Evolutionary conservation across 805 yeast genomes (phyloP), one percentile per base, ranked within the genome.

Genomic region (Candida oleophila): DNA sequence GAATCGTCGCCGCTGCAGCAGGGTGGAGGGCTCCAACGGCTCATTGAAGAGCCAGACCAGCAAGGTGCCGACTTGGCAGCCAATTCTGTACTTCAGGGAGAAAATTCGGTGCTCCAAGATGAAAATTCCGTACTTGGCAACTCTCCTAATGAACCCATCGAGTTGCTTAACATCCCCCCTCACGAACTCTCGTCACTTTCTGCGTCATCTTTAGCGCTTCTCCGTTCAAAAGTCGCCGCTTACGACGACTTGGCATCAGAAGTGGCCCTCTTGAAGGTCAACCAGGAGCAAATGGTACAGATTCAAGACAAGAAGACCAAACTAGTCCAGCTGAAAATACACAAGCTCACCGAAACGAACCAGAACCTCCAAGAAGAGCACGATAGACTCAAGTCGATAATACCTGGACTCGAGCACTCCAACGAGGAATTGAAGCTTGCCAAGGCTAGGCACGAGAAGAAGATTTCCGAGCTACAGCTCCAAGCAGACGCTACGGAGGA

Each of bases 201-300:
- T 8, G 20, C 21, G 21, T 37, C 35, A 20, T 25, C 65, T 2
- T 14, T 69, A 1, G 52, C 57, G 2, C 53, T 50, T 4, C 40
- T 70, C 12, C 50, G 57, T 2, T 54, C 53, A 14, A 63, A 65
- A 37, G 58, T 73, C 0, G 46, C 56, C 11, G 65, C 63, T 28
- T 57, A 48, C 43, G 64, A 64, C 38, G 68, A 65, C 4, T 44
- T 68, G 3, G 52, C 54, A 25, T 61, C 71, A 1, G 68, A 68
- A 45, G 50, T 57, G n/a, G 59, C 68, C 0, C 66, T 65, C 36
- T 47, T 61, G 22, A 64, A 64, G 49, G 55, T 71, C 16, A 69
- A 69, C 48, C 62, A 61, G 38, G 76, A 72, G 46, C 72, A 62
- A 45, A 38, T 55, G 3, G 49, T 51, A 11, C 69, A 59, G 45